Percentiles rank a stretch among this genome's conserved stretches.
phyloP scores from a whole-genome alignment of 306 rosid species.

The Carpinus viminea region DNA sequence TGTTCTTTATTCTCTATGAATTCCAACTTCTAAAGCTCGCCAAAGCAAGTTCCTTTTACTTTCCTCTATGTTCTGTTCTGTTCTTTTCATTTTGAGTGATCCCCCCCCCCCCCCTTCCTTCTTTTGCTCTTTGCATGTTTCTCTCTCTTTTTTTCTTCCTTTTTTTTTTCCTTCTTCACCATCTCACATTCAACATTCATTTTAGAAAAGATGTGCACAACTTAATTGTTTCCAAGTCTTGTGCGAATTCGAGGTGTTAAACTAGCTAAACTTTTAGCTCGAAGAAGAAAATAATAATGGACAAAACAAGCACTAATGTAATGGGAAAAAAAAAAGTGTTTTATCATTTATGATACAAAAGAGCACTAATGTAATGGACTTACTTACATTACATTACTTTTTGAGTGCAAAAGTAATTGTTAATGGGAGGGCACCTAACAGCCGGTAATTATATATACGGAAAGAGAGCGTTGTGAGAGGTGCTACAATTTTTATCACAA shows the following conservation, averaged over 20 bases:
- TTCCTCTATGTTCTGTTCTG: not conserved
- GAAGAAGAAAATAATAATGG: not conserved
- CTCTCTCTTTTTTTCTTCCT: not conserved
- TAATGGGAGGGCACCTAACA: not conserved
- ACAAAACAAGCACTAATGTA: not conserved
- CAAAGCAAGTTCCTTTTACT: not conserved
- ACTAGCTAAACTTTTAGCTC: too few relatives aligned
- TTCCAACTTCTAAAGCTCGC: slow-evolving; percentile 4
- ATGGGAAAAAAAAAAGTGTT: not conserved
- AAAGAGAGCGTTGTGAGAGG: too few relatives aligned
- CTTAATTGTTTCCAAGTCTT: not conserved
- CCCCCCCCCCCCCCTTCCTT: not conserved
- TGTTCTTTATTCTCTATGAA: slow-evolving; percentile 3
- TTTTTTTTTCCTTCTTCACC: not conserved
- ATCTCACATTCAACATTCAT: not conserved
- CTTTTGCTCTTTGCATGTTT: not conserved
- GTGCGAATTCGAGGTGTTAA: not conserved
- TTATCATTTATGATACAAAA: too few relatives aligned
- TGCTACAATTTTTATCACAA: not conserved
- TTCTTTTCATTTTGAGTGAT: not conserved
- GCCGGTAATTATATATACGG: not conserved
- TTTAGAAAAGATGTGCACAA: too few relatives aligned
- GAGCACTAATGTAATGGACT: too few relatives aligned
- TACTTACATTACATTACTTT: too few relatives aligned
- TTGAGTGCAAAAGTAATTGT: too few relatives aligned